Conservation (phyloP, 208 protist species). For the Phytomonas francai region DNA sequence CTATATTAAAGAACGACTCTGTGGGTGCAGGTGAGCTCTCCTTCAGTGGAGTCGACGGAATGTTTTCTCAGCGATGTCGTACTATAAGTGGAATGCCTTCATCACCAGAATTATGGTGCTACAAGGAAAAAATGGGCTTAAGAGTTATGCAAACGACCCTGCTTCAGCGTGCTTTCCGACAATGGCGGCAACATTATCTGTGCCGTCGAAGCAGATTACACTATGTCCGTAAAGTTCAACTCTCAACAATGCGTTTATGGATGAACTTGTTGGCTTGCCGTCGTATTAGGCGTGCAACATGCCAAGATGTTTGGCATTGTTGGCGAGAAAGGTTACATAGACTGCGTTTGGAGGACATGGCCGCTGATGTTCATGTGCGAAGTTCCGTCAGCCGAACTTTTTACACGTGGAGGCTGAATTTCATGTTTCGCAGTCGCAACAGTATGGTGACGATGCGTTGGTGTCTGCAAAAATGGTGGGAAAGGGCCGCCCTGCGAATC, state of each 20-base stretch:
- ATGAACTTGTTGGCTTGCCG: background rate
- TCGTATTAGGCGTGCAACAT: background rate
- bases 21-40: background rate
- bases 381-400: conserved; percentile 11
- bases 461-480: conserved; percentile 25
- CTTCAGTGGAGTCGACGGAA: background rate
- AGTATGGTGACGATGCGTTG: conserved; percentile 8
- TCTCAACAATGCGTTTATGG: background rate
- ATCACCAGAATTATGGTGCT: background rate
- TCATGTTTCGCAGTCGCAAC: background rate
- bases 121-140: background rate
- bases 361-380: conserved; percentile 9
- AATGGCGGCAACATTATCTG: background rate
- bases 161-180: background rate
- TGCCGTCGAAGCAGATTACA: background rate
- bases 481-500: conserved; percentile 7
- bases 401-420: conserved; percentile 4
- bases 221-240: background rate
- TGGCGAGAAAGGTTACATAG: background rate
- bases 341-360: conserved; percentile 5
- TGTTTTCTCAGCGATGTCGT: background rate
- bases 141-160: background rate
- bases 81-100: background rate
- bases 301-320: background rate
- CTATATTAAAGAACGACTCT: background rate